These are phyloP conservation scores for Saccharum hybrid DNA, from an alignment of 202 grass and related monocot species.

Conservation along the genomic window DNA sequence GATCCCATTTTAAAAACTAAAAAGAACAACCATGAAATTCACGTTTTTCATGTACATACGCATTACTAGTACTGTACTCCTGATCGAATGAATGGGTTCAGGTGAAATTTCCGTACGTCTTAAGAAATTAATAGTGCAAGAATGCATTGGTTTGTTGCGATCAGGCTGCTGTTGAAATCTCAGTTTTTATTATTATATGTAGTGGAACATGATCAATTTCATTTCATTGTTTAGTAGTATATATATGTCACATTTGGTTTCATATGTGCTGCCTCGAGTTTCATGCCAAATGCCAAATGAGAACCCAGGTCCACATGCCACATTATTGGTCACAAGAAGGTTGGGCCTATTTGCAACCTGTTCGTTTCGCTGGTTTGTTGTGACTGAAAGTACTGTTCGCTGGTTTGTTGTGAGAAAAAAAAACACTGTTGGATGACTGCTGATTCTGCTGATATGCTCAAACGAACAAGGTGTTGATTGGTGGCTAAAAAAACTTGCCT, in stretches of 20 bases:
- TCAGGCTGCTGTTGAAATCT: neutral
- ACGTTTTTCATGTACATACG: neutral
- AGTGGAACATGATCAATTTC: neutral
- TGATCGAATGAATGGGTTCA: neutral
- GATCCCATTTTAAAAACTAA: neutral
- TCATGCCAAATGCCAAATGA: neutral
- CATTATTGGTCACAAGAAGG: neutral
- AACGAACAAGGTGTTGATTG: too few species aligned
- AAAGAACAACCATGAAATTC: neutral
- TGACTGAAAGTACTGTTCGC: too few species aligned
- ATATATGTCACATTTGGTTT: neutral
- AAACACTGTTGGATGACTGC: too few species aligned
- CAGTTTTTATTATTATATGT: neutral
- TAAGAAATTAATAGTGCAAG: neutral
- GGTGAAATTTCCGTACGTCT: slow-evolving; percentile 5
- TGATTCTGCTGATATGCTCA: too few species aligned
- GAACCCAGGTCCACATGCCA: neutral
- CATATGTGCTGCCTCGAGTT: neutral
- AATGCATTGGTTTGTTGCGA: neutral
- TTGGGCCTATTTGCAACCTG: too few species aligned
- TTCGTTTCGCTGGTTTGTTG: too few species aligned
- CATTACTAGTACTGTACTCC: neutral
- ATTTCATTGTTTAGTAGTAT: neutral
- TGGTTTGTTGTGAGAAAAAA: too few species aligned
- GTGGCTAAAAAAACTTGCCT: too few species aligned